A percentile compares a stretch with the other conserved stretches of the same genome.
Conservation (phyloP, 352 stramenopile species). For the Saprolegnia parasitica region DNA sequence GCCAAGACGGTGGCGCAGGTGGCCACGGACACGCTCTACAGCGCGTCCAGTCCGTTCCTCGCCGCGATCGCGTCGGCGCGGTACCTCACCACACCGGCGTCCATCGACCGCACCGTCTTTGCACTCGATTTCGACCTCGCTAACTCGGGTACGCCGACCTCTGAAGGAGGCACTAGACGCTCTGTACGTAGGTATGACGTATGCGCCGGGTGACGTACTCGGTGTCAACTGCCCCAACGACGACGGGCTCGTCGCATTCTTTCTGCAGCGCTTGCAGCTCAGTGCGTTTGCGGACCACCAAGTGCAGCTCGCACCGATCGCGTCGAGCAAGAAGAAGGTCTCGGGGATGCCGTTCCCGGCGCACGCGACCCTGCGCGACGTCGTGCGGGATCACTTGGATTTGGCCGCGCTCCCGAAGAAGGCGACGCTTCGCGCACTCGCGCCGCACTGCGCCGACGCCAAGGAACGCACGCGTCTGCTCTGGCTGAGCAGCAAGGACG, state of each 20-base stretch:
- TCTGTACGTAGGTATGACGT: slow-evolving; percentile 40
- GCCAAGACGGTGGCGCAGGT: neutral
- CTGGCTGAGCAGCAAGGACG: slow-evolving; percentile 63
- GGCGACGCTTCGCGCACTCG: slow-evolving; percentile 54
- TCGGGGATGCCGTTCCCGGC: slow-evolving; percentile 43
- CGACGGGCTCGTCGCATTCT: slow-evolving; percentile 50
- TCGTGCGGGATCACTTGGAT: slow-evolving; percentile 75
- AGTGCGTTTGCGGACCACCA: slow-evolving; percentile 31
- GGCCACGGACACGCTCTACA: slow-evolving; percentile 36
- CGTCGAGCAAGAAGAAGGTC: slow-evolving; percentile 28
- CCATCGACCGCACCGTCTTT: slow-evolving; percentile 56
- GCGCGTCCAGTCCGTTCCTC: slow-evolving; percentile 46
- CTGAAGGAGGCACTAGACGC: neutral
- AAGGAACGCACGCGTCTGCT: slow-evolving; percentile 57
- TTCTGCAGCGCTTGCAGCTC: slow-evolving; percentile 53
- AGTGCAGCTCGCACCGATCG: slow-evolving; percentile 26
- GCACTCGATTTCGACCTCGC: slow-evolving; percentile 45
- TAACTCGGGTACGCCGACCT: slow-evolving; percentile 28
- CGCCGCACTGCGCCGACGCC: slow-evolving; percentile 57
- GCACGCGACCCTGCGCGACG: slow-evolving; percentile 62
- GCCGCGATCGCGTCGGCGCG: slow-evolving; percentile 41
- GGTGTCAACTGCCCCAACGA: slow-evolving; percentile 81
- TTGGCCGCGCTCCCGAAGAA: slow-evolving; percentile 80
- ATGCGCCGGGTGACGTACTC: slow-evolving; percentile 79
- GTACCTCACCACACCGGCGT: slow-evolving; percentile 46